A percentile compares a stretch with the other conserved stretches of the same genome.
These are phyloP conservation scores for Talaromyces albobiverticillius DNA, from an alignment of 2,329 filamentous ascomycete genomes.

Conservation along the genomic window DNA sequence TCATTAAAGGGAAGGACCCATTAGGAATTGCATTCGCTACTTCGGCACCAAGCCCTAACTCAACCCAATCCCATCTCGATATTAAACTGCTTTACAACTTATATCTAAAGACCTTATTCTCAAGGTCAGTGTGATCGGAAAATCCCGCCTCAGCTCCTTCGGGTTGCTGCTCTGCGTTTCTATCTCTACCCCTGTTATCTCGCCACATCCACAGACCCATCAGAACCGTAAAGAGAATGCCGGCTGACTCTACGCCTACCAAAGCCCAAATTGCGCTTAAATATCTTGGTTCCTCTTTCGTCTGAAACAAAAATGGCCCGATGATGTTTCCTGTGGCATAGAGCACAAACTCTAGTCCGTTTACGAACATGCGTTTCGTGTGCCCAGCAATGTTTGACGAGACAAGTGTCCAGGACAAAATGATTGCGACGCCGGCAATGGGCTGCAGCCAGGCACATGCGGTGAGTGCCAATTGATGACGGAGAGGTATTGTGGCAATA, in stretches of 20 bases:
- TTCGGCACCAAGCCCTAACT: not conserved
- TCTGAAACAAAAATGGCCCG: constrained; percentile 41
- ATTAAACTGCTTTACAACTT: not conserved
- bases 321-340: constrained; percentile 45
- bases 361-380: constrained; percentile 47
- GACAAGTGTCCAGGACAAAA: constrained; percentile 52
- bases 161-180: not conserved
- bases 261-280: constrained; percentile 11
- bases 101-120: constrained; percentile 1
- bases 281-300: constrained; percentile 36
- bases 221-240: constrained; percentile 1
- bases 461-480: constrained; percentile 48
- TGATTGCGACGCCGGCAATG: constrained; percentile 49
- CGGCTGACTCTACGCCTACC: not conserved
- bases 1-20: too few relatives aligned
- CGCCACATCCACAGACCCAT: not conserved
- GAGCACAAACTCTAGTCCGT: constrained; percentile 50
- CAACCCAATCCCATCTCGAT: not conserved
- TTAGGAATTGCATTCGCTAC: too few relatives aligned
- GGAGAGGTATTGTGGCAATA: constrained; percentile 42
- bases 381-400: constrained; percentile 46
- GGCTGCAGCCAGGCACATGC: constrained; percentile 55
- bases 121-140: not conserved
- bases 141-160: not conserved
- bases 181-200: not conserved